Evolutionary conservation across 2,329 filamentous ascomycete species (phyloP), one percentile per base, ranked within the genome.

Genomic region (Fusarium solani-melongenae): DNA sequence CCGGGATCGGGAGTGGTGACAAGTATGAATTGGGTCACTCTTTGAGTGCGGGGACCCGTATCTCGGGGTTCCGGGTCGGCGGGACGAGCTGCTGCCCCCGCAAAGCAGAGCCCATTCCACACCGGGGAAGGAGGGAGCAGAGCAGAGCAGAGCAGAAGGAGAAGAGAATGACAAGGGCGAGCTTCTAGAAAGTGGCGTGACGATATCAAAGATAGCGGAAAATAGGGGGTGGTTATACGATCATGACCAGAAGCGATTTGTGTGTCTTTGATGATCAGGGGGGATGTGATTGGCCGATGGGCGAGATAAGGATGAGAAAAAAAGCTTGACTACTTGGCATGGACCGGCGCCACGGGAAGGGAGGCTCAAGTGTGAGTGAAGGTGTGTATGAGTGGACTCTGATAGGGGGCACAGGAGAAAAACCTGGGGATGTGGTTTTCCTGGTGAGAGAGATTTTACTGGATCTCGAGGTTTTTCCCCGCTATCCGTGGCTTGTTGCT

Each of bases 241-340:
- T 62, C 69, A 75, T 75, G 75, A 76, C 74, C 62, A 76, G 73
- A 67, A 75, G 68, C 53, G 58, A 77, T 76, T 74, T 77, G 75
- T 77, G 62, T 75, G 71, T 44, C 59, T 62, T 69, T 65, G 66
- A 63, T 62, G 59, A 31, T 15, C 8, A 15, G 22, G 31, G 6
- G 58, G 34, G 11, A 27, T n/a, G 22, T 77, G 75, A 77, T 77
- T 77, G 76, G 76, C 31, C 20, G 27, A 39, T 31, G 22, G 17
- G 22, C 38, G 60, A 73, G 76, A 78, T 76, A 77, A 77, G 76
- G 66, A 61, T 22, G 56, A 31, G 10, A 41, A 61, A 62, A 69
- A 68, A 64, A 69, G 60, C 61, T 66, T 64, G 56, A 70, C 58
- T 58, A 64, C 65, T 67, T 73, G 64, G 60, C 64, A 70, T 61